Percentiles rank a stretch among this genome's conserved stretches.
Evolutionary conservation across 306 rosid genomes (phyloP).

Genomic region (Cucumis cinereus): DNA sequence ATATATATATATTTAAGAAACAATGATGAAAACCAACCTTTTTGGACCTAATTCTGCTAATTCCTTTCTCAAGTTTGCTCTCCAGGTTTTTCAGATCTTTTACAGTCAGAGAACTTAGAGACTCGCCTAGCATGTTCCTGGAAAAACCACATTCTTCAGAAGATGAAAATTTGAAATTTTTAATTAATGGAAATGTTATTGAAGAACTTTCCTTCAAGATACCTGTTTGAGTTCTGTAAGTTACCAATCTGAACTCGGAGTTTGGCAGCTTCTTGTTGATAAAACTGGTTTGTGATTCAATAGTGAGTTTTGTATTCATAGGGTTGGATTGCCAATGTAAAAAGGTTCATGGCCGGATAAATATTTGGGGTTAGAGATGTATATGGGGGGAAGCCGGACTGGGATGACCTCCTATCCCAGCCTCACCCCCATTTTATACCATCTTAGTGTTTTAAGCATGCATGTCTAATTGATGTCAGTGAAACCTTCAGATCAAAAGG

Average conservation of each 20-base stretch:
- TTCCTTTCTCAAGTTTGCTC: constrained; percentile 62
- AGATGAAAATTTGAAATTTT: not conserved
- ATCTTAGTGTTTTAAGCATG: too few relatives aligned
- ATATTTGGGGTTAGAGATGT: too few relatives aligned
- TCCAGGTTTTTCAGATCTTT: constrained; percentile 63
- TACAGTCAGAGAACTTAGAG: constrained; percentile 27
- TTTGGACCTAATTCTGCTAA: constrained; percentile 72
- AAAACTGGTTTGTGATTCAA: constrained; percentile 31
- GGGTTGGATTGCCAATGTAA: not conserved
- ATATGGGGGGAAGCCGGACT: too few relatives aligned
- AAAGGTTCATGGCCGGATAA: not conserved
- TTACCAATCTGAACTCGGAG: constrained; percentile 50
- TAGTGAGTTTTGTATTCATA: not conserved
- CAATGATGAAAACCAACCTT: constrained; percentile 33
- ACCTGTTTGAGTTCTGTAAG: constrained; percentile 73
- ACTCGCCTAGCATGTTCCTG: constrained; percentile 70
- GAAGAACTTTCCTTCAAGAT: not conserved
- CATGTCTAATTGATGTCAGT: too few relatives aligned
- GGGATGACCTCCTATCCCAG: too few relatives aligned
- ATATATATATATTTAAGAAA: not conserved
- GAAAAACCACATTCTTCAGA: not conserved
- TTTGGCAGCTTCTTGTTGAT: constrained; percentile 82
- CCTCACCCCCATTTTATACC: too few relatives aligned
- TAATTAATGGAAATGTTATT: not conserved
- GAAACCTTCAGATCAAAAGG: too few relatives aligned